Conservation (phyloP, 441 rosid species). For the Omphalea diandra region DNA sequence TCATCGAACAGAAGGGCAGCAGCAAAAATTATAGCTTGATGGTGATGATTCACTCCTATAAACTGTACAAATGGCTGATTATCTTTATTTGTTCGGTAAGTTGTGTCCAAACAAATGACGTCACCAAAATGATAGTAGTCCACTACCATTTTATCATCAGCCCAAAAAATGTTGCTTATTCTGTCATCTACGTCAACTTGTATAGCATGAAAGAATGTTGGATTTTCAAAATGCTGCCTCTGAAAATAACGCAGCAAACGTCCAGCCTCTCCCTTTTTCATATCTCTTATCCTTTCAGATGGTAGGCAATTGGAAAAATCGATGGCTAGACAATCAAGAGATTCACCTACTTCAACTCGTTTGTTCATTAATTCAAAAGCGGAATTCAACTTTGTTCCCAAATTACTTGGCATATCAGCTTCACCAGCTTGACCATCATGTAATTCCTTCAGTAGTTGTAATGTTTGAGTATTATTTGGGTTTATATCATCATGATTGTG, state of each 20-base stretch:
- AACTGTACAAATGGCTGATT: conserved; percentile 22
- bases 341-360: background rate
- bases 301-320: conserved; percentile 12
- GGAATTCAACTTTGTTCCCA: background rate
- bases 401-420: background rate
- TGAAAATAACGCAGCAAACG: conserved; percentile 19
- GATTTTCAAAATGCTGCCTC: conserved; percentile 24
- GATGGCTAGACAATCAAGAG: conserved; percentile 20
- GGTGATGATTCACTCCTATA: conserved; percentile 25
- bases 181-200: conserved; percentile 22
- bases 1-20: conserved; percentile 20
- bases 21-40: conserved; percentile 15
- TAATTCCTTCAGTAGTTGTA: conserved; percentile 5
- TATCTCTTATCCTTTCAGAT: conserved; percentile 19
- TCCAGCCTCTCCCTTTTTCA: conserved; percentile 21
- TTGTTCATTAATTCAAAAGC: conserved; percentile 9
- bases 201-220: conserved; percentile 14
- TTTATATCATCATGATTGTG: conserved; percentile 19
- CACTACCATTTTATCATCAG: conserved; percentile 18
- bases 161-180: conserved; percentile 22
- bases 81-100: conserved; percentile 15
- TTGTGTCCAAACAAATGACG: conserved; percentile 16
- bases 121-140: conserved; percentile 24
- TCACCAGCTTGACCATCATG: conserved; percentile 1
- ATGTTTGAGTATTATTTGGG: background rate